These are phyloP conservation scores for Plasmodium gonderi DNA, from an alignment of 169 alveolate species.

Conservation along the genomic window DNA sequence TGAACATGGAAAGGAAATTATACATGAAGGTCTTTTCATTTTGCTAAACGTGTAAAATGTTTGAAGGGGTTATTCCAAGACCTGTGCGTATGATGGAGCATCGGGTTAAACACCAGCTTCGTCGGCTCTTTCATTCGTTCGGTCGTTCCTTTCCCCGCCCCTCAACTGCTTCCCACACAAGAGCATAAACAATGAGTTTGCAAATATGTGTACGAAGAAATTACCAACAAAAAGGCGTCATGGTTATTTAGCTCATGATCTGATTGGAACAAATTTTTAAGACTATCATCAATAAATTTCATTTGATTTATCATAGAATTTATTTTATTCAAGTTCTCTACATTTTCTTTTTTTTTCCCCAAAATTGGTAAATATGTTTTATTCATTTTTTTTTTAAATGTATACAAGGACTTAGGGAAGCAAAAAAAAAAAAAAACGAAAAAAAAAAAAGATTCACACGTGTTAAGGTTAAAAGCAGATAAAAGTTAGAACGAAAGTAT, in stretches of 20 bases:
- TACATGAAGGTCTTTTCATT: no score
- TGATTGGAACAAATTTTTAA: slow-evolving; percentile 28
- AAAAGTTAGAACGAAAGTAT: no score
- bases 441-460: neutral
- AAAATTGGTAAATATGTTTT: slow-evolving; percentile 5
- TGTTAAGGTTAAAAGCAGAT: no score
- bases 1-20: no score
- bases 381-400: slow-evolving; percentile 25
- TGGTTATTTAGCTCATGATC: slow-evolving; percentile 46
- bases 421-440: neutral
- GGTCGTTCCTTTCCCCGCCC: neutral
- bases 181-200: neutral
- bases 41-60: no score
- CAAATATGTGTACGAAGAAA: neutral
- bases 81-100: no score
- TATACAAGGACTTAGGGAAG: neutral
- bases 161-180: neutral
- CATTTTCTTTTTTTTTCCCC: slow-evolving; percentile 27
- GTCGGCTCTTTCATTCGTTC: no score
- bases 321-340: slow-evolving; percentile 45
- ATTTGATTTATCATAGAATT: slow-evolving; percentile 56
- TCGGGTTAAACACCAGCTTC: no score
- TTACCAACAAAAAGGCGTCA: slow-evolving; percentile 62
- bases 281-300: slow-evolving; percentile 50
- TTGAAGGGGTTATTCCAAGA: no score